phyloP scores from a whole-genome alignment of 768 basidiomycete genomes.

The Boletus vermiculosoides region DNA sequence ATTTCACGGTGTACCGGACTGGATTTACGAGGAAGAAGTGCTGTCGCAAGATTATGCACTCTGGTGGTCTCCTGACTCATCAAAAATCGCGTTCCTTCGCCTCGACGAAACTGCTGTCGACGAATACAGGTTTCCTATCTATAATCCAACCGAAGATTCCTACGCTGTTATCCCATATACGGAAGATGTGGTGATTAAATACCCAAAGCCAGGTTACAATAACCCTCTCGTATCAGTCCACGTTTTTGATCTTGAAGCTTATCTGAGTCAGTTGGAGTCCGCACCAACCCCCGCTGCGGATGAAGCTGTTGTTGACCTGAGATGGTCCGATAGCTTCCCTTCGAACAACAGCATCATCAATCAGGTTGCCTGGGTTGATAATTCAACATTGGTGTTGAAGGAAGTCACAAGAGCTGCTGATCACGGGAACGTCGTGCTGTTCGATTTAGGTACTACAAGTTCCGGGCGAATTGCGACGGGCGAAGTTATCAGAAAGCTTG shows the following conservation, averaged over 20 bases:
- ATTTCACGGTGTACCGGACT: conserved; percentile 95
- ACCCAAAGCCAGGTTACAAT: conserved; percentile 86
- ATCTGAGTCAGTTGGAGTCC: conserved; percentile 39
- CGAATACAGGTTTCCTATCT: conserved; percentile 85
- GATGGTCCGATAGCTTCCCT: conserved; percentile 63
- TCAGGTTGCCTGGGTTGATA: conserved; percentile 88
- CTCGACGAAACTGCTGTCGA: conserved; percentile 89
- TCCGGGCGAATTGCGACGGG: conserved; percentile 38
- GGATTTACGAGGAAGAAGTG: conserved; percentile 97
- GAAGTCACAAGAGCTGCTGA: conserved; percentile 85
- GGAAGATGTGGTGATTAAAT: conserved; percentile 57
- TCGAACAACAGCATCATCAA: conserved; percentile 66
- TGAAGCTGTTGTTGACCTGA: conserved; percentile 52
- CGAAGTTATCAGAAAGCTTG: conserved; percentile 70
- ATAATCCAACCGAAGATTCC: conserved; percentile 78
- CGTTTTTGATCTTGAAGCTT: conserved; percentile 73
- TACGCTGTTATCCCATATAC: conserved; percentile 79
- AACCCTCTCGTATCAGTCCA: conserved; percentile 85
- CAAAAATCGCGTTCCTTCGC: conserved; percentile 72
- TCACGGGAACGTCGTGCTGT: conserved; percentile 75
- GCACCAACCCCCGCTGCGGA: conserved; percentile 32
- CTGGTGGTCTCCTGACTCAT: conserved; percentile 82
- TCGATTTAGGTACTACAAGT: conserved; percentile 47
- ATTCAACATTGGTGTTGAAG: conserved; percentile 71
- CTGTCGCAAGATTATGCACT: conserved; percentile 69